phyloP scores from a whole-genome alignment of 768 basidiomycete genomes.

The Pisolithus orientalis region DNA sequence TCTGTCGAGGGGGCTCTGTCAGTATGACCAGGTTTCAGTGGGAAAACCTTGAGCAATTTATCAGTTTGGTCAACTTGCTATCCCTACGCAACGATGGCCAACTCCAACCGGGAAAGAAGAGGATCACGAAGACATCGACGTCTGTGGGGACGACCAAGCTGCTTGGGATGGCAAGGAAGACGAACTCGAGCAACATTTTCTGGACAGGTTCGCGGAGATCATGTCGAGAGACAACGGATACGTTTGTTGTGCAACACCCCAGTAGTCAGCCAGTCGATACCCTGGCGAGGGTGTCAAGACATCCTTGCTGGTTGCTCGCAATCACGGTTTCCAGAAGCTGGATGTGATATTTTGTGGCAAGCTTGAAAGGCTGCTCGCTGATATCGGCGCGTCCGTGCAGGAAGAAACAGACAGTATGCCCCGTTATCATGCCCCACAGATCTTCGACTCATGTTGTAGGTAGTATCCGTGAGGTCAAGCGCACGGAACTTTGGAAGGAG shows the following conservation, averaged over 20 bases:
- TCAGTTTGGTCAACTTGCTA: background rate
- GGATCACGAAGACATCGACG: background rate
- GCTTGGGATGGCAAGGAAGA: constrained; percentile 10
- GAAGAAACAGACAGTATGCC: background rate
- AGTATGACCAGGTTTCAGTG: background rate
- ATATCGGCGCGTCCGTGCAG: background rate
- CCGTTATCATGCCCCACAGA: background rate
- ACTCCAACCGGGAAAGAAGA: background rate
- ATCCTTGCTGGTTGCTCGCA: background rate
- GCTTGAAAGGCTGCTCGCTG: background rate
- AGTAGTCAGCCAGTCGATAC: background rate
- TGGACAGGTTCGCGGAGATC: background rate
- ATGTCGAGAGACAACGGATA: background rate
- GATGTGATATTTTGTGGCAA: background rate
- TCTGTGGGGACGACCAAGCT: background rate
- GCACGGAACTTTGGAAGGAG: background rate
- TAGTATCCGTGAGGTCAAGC: background rate
- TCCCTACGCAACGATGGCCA: background rate
- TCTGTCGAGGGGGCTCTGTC: too few relatives aligned
- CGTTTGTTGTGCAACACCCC: background rate
- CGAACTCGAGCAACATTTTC: constrained; percentile 1
- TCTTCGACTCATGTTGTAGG: background rate
- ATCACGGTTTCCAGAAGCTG: background rate
- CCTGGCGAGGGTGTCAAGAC: background rate
- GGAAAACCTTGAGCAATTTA: constrained; percentile 1